A percentile compares a stretch with the other conserved stretches of the same genome.
phyloP scores from a whole-genome alignment of 2,329 filamentous ascomycete species.

The Metarhizium album region DNA sequence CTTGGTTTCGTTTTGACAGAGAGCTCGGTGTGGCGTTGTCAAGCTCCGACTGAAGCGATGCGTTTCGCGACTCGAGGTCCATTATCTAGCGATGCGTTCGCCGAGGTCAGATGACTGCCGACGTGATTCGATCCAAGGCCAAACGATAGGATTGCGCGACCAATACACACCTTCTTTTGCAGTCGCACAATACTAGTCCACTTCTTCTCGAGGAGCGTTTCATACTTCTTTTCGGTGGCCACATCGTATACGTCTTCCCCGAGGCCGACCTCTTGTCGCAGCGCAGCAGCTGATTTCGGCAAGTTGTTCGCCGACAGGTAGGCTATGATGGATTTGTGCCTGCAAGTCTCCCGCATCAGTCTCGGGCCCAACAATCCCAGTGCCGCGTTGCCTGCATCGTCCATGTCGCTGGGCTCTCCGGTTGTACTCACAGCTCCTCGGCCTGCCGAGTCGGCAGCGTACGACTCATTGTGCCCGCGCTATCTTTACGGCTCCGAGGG shows the following conservation, averaged over 20 bases:
- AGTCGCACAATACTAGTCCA: slow-evolving; percentile 92
- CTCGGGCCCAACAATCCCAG: background rate
- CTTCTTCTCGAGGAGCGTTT: slow-evolving; percentile 91
- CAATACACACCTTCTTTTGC: slow-evolving; percentile 71
- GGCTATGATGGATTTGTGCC: slow-evolving; percentile 88
- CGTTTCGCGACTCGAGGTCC: slow-evolving; percentile 73
- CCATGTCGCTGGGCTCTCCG: slow-evolving; percentile 1
- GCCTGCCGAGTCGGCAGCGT: slow-evolving; percentile 71
- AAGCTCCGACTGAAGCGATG: slow-evolving; percentile 67
- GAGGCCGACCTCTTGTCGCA: slow-evolving; percentile 69
- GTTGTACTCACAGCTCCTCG: slow-evolving; percentile 66
- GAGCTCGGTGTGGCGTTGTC: slow-evolving; percentile 71
- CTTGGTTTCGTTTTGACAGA: slow-evolving; percentile 62
- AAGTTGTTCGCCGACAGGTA: slow-evolving; percentile 71
- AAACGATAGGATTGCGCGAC: background rate
- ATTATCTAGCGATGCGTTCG: slow-evolving; percentile 54
- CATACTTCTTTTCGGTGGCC: slow-evolving; percentile 83
- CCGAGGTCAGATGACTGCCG: background rate
- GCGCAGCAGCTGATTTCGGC: slow-evolving; percentile 53
- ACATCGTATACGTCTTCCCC: slow-evolving; percentile 63
- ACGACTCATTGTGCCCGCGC: slow-evolving; percentile 47
- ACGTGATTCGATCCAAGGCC: background rate
- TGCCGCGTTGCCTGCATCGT: slow-evolving; percentile 3
- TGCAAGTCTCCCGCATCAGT: slow-evolving; percentile 22
- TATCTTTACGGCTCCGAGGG: background rate